Evolutionary conservation across 1,284 basidiomycete species (phyloP), one percentile per base, ranked within the genome.

Genomic region (Bjerkandera adusta): DNA sequence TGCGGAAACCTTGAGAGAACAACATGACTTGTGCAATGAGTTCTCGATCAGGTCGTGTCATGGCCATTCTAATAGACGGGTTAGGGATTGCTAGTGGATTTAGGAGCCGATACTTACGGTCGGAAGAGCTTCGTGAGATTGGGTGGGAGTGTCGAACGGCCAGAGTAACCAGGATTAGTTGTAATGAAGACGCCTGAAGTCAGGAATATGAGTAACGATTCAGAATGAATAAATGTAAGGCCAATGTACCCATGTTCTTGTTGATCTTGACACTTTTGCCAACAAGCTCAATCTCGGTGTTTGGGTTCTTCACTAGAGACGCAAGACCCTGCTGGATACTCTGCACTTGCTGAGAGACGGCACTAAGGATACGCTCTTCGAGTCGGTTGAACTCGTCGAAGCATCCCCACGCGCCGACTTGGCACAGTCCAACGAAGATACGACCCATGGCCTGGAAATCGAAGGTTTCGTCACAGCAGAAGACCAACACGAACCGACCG

Each of bases 401-500:
- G 65, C 95, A 97, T 21, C 95, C 95, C 95, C 97, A 99, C 0
- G 97, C 97, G 30, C 97, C 97, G 30, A 99, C 97, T 72, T 98
- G 93, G 70, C 96, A 99, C 15, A 99, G 80, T 53, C 97, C 97
- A 58, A 99, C 86, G 65, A 99, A 98, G 61, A 99, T 98, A 58
- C 97, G 90, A 53, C 96, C 96, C 97, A 99, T 99, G 2, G 97
- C 97, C 64, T 98, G 94, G 77, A 98, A 98, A 69, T 99, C 97
- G 67, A 99, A 99, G 0, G 92, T 97, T 68, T 99, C 96, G 68
- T 99, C 97, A 63, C 97, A 99, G 66, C 97, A 99, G 74, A 99
- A 99, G 25, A 99, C 97, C 39, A 99, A 76, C 15, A 99, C 97
- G 62, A 99, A 98, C 37, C 95, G 87, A 39, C 97, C 97, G 5